Evolutionary conservation across 352 stramenopile species (phyloP).

Genomic region (Phytopythium vexans): DNA sequence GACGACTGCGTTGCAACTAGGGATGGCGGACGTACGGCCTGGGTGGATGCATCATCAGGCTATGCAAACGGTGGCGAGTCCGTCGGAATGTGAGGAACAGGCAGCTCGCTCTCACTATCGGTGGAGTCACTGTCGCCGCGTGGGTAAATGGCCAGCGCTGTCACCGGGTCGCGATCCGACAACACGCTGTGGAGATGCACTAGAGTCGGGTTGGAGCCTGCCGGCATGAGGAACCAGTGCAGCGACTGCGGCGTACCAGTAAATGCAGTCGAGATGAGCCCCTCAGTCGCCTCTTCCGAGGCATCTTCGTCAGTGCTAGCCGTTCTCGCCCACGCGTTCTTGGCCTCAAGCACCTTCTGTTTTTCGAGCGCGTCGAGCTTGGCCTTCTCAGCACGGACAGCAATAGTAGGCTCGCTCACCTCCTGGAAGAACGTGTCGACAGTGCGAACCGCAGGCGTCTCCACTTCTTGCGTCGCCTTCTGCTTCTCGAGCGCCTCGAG

Average conservation of each 20-base stretch:
- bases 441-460: neutral
- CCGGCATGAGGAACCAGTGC: constrained; percentile 31
- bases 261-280: constrained; percentile 1
- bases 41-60: neutral
- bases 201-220: constrained; percentile 25
- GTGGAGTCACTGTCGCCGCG: neutral
- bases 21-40: too few relatives aligned
- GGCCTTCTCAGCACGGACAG: constrained; percentile 34
- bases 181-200: constrained; percentile 32
- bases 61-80: constrained; percentile 4
- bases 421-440: constrained; percentile 36
- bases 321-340: constrained; percentile 13
- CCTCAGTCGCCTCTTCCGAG: neutral
- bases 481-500: constrained; percentile 48
- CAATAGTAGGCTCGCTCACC: constrained; percentile 30
- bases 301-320: constrained; percentile 12
- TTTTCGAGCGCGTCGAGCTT: constrained; percentile 38
- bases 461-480: neutral
- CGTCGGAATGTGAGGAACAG: constrained; percentile 2
- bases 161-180: constrained; percentile 27
- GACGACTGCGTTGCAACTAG: too few relatives aligned
- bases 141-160: constrained; percentile 33
- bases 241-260: constrained; percentile 21
- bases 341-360: constrained; percentile 26
- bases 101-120: constrained; percentile 1